phyloP scores from a whole-genome alignment of 345 rosid species.

The Eucalyptus virginea region DNA sequence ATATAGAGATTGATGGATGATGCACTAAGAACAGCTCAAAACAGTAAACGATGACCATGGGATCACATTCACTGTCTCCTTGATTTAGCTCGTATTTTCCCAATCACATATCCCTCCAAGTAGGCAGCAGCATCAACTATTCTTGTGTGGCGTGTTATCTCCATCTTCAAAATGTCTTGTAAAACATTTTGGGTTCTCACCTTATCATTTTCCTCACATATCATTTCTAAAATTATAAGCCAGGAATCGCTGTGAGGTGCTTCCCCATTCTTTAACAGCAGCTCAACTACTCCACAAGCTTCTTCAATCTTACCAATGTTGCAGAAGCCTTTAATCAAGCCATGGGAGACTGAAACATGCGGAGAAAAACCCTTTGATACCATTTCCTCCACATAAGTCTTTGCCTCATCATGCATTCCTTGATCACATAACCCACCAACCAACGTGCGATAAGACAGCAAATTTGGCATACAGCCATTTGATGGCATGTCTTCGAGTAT shows the following conservation, averaged over 20 bases:
- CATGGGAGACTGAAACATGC: conserved; percentile 56
- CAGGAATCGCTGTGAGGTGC: conserved; percentile 51
- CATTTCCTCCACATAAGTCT: conserved; percentile 44
- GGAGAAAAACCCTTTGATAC: conserved; percentile 54
- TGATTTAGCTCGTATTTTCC: conserved; percentile 23
- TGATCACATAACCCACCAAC: conserved; percentile 73
- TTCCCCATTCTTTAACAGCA: conserved; percentile 42
- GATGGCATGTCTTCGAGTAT: conserved; percentile 70
- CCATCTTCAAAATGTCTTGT: conserved; percentile 33
- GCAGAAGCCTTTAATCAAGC: conserved; percentile 56
- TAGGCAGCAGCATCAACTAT: conserved; percentile 52
- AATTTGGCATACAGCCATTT: conserved; percentile 62
- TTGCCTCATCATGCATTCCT: conserved; percentile 68
- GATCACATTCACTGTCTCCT: conserved; percentile 8
- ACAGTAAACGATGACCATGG: too few species aligned
- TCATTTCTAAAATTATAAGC: conserved; percentile 29
- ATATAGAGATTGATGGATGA: neutral
- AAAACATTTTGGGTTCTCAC: conserved; percentile 13
- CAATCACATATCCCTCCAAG: conserved; percentile 61
- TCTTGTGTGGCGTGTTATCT: conserved; percentile 44
- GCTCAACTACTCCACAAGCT: conserved; percentile 48
- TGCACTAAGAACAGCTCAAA: too few species aligned
- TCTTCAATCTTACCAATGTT: conserved; percentile 54
- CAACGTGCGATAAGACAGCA: conserved; percentile 71
- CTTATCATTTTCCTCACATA: conserved; percentile 36